Conservation (phyloP, 2,329 filamentous ascomycete species). For the Aspergillus felis region DNA sequence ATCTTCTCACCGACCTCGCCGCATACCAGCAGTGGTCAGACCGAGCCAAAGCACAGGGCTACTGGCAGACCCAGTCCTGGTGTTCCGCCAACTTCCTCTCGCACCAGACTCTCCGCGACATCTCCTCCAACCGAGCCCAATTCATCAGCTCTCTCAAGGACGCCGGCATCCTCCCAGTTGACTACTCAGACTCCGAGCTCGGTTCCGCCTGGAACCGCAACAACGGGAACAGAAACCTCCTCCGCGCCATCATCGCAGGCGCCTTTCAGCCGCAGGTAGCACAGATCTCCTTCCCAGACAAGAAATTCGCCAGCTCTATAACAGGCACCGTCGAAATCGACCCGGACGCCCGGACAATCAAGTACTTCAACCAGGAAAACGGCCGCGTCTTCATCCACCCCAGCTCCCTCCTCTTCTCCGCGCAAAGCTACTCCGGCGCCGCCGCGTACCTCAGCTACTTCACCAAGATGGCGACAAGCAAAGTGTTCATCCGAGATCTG, state of each 20-base stretch:
- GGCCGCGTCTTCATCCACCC: conserved; percentile 92
- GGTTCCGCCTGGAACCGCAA: conserved; percentile 34
- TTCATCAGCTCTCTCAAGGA: conserved; percentile 83
- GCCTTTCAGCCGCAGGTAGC: conserved; percentile 83
- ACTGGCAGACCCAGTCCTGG: conserved; percentile 57
- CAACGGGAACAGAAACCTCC: conserved; percentile 45
- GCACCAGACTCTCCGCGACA: conserved; percentile 78
- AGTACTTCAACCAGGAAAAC: conserved; percentile 83
- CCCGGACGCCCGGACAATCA: conserved; percentile 86
- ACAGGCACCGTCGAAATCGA: conserved; percentile 90
- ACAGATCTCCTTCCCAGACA: conserved; percentile 88
- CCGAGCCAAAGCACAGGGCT: conserved; percentile 50
- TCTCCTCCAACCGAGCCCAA: conserved; percentile 78
- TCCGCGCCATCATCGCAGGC: conserved; percentile 68
- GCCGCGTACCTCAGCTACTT: conserved; percentile 85
- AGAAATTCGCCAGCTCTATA: conserved; percentile 85
- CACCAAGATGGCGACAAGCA: conserved; percentile 83
- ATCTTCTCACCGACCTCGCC: conserved; percentile 79
- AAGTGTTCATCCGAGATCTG: conserved; percentile 85
- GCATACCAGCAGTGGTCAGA: conserved; percentile 80
- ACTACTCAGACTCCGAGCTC: conserved; percentile 35
- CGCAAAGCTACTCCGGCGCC: conserved; percentile 70
- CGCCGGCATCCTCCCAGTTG: conserved; percentile 68
- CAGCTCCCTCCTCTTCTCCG: conserved; percentile 77
- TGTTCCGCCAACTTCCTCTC: conserved; percentile 84